Percentiles rank a stretch among this genome's conserved stretches.
Conservation (phyloP, 805 yeast species). For the Nematodospora valgi region DNA sequence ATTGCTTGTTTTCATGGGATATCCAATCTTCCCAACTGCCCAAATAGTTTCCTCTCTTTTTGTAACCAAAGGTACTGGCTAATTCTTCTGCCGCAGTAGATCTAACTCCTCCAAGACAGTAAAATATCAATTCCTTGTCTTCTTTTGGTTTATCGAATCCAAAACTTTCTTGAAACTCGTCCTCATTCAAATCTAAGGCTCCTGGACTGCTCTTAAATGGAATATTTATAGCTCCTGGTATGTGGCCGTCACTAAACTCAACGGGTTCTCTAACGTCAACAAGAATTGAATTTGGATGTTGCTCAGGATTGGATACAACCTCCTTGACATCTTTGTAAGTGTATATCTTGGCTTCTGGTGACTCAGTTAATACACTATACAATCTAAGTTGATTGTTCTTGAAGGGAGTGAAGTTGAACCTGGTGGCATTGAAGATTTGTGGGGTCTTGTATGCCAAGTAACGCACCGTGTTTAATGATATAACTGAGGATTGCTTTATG, state of each 20-base stretch:
- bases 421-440: slow-evolving; percentile 1
- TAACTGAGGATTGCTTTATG: background rate
- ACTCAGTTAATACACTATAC: slow-evolving; percentile 37
- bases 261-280: slow-evolving; percentile 93
- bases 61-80: slow-evolving; percentile 87
- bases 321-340: slow-evolving; percentile 49
- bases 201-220: slow-evolving; percentile 93
- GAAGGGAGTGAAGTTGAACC: background rate
- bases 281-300: slow-evolving; percentile 46
- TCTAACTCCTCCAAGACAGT: slow-evolving; percentile 92
- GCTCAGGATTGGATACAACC: slow-evolving; percentile 41
- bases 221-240: slow-evolving; percentile 81
- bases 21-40: slow-evolving; percentile 91
- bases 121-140: slow-evolving; percentile 75
- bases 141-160: slow-evolving; percentile 76
- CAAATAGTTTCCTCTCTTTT: slow-evolving; percentile 75
- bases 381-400: slow-evolving; percentile 12
- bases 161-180: slow-evolving; percentile 77
- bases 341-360: slow-evolving; percentile 46
- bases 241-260: slow-evolving; percentile 69
- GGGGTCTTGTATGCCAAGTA: no score
- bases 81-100: slow-evolving; percentile 87
- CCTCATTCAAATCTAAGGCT: slow-evolving; percentile 74
- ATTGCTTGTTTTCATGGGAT: slow-evolving; percentile 27
- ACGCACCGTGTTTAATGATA: background rate